These are phyloP conservation scores for Chrysanthemum makinoi DNA, from an alignment of 129 eudicot genomes.

Conservation along the genomic window DNA sequence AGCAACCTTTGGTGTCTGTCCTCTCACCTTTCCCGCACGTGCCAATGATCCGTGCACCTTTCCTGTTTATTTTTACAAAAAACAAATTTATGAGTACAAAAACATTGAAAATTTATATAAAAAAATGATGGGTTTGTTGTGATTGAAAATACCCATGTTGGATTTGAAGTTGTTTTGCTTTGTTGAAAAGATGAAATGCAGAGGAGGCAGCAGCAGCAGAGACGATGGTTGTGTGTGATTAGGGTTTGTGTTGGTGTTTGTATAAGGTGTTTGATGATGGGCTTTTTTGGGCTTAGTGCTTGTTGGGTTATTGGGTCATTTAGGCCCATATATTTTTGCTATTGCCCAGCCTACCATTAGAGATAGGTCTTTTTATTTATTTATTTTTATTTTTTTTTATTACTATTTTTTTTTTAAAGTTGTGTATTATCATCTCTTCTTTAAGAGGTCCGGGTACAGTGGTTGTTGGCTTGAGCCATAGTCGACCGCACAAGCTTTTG, in stretches of 20 bases:
- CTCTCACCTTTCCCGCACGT: slow-evolving; percentile 94
- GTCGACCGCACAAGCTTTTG: too few species aligned
- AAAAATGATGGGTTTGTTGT: background rate
- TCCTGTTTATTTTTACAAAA: slow-evolving; percentile 35
- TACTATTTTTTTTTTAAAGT: too few species aligned
- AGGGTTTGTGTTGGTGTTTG: background rate
- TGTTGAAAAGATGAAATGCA: background rate
- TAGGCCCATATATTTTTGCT: too few species aligned
- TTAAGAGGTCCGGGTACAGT: too few species aligned
- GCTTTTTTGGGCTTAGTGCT: background rate
- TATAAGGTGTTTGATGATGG: background rate
- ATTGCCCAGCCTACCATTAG: too few species aligned
- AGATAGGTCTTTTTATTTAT: too few species aligned
- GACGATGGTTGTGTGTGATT: background rate
- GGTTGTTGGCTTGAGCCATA: too few species aligned
- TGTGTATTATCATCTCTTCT: too few species aligned
- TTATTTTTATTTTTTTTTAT: too few species aligned
- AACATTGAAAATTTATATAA: background rate
- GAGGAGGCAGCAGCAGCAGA: background rate
- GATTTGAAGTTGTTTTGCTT: background rate
- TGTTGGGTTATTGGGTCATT: too few species aligned
- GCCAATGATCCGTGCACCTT: slow-evolving; percentile 95
- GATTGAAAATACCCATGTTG: background rate
- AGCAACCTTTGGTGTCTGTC: slow-evolving; percentile 88
- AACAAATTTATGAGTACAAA: background rate